phyloP scores from a whole-genome alignment of 129 eudicot genomes.

The Solidago caesia region DNA sequence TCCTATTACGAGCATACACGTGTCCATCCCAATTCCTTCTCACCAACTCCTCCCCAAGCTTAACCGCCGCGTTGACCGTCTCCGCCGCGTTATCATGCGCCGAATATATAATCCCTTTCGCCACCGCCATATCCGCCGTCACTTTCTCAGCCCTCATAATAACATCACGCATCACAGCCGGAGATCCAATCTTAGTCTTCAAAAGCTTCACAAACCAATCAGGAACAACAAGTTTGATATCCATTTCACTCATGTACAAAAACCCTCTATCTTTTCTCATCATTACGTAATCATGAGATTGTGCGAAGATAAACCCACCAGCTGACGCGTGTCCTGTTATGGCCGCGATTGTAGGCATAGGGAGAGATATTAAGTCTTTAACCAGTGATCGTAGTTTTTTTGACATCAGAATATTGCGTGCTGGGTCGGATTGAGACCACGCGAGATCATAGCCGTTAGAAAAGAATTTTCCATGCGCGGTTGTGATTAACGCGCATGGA shows the following conservation, averaged over 20 bases:
- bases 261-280: slow-evolving; percentile 75
- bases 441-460: slow-evolving; percentile 78
- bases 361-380: slow-evolving; percentile 54
- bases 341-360: slow-evolving; percentile 90
- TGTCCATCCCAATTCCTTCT: slow-evolving; percentile 63
- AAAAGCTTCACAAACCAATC: slow-evolving; percentile 44
- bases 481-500: slow-evolving; percentile 63
- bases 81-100: slow-evolving; percentile 52
- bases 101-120: slow-evolving; percentile 56
- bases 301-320: slow-evolving; percentile 56
- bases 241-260: slow-evolving; percentile 80
- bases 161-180: slow-evolving; percentile 52
- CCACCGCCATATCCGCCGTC: slow-evolving; percentile 55
- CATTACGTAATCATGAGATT: slow-evolving; percentile 63
- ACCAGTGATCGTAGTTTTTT: slow-evolving; percentile 54
- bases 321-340: slow-evolving; percentile 78
- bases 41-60: slow-evolving; percentile 50
- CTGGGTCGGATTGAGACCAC: slow-evolving; percentile 47
- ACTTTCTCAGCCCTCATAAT: slow-evolving; percentile 54
- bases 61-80: slow-evolving; percentile 61
- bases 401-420: slow-evolving; percentile 40
- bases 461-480: slow-evolving; percentile 79
- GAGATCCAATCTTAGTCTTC: slow-evolving; percentile 49
- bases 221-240: slow-evolving; percentile 47
- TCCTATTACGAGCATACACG: slow-evolving; percentile 50